A percentile compares a stretch with the other conserved stretches of the same genome.
phyloP scores from a whole-genome alignment of 208 protist genomes.

The Trypanosoma boissoni region DNA sequence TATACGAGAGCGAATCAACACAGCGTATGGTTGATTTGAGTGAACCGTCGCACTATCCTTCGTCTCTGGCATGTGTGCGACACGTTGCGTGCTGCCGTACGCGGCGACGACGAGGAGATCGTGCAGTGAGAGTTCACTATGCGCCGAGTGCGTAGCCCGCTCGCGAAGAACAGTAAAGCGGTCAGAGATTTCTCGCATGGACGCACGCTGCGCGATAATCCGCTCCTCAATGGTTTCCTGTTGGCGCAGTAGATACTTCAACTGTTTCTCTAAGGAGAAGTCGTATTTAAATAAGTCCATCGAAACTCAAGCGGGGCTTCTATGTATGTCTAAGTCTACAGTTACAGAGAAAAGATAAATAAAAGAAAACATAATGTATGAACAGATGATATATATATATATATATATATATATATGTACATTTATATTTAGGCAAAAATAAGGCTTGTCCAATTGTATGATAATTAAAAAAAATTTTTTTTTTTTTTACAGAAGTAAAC shows the following conservation, averaged over 20 bases:
- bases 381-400: too few species aligned
- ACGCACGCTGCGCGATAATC: conserved; percentile 12
- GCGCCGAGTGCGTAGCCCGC: conserved; percentile 4
- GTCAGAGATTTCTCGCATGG: conserved; percentile 23
- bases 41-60: background rate
- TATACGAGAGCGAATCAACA: conserved; percentile 23
- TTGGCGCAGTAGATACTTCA: conserved; percentile 20
- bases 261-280: conserved; percentile 6
- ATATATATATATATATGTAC: too few species aligned
- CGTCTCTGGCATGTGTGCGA: background rate
- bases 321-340: background rate
- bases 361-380: background rate
- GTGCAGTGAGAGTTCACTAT: conserved; percentile 32
- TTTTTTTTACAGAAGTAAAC: too few species aligned
- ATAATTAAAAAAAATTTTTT: too few species aligned
- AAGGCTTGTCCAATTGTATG: too few species aligned
- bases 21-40: conserved; percentile 11
- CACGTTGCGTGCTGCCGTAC: background rate
- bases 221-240: conserved; percentile 26
- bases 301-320: conserved; percentile 1
- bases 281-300: background rate
- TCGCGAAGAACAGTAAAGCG: conserved; percentile 21
- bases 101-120: conserved; percentile 31
- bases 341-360: conserved; percentile 11
- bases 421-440: too few species aligned